Conservation (phyloP, 2,329 filamentous ascomycete genomes). For the Diplocarpon mali region DNA sequence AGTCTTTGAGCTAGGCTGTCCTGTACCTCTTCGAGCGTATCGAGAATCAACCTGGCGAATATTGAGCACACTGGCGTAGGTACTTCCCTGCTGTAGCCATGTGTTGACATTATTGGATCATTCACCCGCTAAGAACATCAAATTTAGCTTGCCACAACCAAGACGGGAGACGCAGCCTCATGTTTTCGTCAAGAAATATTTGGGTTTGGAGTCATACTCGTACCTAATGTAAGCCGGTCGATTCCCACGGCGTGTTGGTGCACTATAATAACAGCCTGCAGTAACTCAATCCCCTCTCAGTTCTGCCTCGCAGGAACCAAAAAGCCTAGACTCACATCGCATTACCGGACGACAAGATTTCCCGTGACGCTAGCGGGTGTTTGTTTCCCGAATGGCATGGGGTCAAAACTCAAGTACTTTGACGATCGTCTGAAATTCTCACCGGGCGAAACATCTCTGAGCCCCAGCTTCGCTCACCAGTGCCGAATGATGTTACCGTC, state of each 20-base stretch:
- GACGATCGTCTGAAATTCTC: constrained; percentile 22
- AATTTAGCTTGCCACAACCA: constrained; percentile 24
- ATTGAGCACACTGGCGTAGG: constrained; percentile 19
- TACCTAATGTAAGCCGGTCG: background rate
- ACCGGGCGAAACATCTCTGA: constrained; percentile 13
- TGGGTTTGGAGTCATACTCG: background rate
- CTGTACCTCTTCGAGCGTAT: constrained; percentile 36
- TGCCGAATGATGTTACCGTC: constrained; percentile 29
- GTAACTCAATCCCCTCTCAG: too few relatives aligned
- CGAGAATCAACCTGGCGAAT: constrained; percentile 42
- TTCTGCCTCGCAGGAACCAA: too few relatives aligned
- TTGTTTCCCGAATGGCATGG: constrained; percentile 23
- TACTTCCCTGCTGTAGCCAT: too few relatives aligned
- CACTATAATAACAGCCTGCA: too few relatives aligned
- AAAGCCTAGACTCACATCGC: too few relatives aligned
- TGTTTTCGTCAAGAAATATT: constrained; percentile 1
- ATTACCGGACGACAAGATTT: too few relatives aligned
- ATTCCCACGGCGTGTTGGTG: too few relatives aligned
- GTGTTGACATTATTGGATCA: too few relatives aligned
- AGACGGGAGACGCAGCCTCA: constrained; percentile 14
- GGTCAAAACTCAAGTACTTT: constrained; percentile 21
- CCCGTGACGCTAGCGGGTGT: constrained; percentile 7
- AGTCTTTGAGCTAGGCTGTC: constrained; percentile 41
- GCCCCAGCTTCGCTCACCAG: constrained; percentile 21
- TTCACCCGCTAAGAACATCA: too few relatives aligned